Conservation (phyloP, 2,329 filamentous ascomycete species). For the Ploettnerulaceae sp. region DNA sequence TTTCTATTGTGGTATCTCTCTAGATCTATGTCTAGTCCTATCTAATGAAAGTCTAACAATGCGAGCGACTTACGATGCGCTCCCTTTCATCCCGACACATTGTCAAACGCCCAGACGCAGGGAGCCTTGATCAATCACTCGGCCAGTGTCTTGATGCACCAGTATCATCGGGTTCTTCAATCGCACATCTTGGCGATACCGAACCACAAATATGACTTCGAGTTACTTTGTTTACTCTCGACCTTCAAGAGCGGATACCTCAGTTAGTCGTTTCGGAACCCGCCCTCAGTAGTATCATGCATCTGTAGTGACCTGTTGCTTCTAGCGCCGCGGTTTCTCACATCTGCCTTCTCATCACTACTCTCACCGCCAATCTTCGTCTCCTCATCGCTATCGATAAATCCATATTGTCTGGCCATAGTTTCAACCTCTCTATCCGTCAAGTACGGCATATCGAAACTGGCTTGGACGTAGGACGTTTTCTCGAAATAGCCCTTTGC, state of each 20-base stretch:
- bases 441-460: slow-evolving; percentile 51
- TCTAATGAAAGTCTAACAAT: neutral
- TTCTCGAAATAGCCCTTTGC: slow-evolving; percentile 54
- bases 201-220: neutral
- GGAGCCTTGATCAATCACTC: neutral
- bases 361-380: slow-evolving; percentile 22
- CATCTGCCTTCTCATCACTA: slow-evolving; percentile 1
- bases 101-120: too few species aligned
- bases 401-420: slow-evolving; percentile 29
- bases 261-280: slow-evolving; percentile 17
- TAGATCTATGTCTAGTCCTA: slow-evolving; percentile 11
- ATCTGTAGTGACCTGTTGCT: slow-evolving; percentile 3
- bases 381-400: slow-evolving; percentile 29
- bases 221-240: neutral
- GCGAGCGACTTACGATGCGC: neutral
- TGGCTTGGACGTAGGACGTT: slow-evolving; percentile 54
- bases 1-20: slow-evolving; percentile 15
- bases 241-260: neutral
- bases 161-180: neutral
- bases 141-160: neutral
- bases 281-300: slow-evolving; percentile 7
- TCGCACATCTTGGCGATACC: neutral
- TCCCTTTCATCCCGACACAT: too few species aligned
- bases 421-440: slow-evolving; percentile 47
- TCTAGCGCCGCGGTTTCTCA: slow-evolving; percentile 11